Evolutionary conservation across 139 green algal genomes (phyloP), one percentile per base, ranked within the genome.

Genomic region (Spirogloea muscicola): DNA sequence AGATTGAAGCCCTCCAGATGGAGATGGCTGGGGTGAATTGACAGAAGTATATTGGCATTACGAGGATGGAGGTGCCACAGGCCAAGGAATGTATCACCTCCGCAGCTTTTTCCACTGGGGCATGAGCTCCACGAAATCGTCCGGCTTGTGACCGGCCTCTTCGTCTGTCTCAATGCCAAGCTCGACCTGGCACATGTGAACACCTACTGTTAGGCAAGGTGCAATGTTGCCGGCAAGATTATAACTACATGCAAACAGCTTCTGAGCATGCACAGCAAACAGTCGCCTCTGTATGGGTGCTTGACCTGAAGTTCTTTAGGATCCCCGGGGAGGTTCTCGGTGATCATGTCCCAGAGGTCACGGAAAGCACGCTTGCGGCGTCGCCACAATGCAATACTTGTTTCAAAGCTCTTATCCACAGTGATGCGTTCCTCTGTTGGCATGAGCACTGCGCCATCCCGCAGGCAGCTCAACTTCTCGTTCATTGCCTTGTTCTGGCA

Each of bases 301-400:
- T 76, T 74, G 76, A 51, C 16, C 18, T 74, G n/a, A 78, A 83
- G 7, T 78, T 27, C n/a, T 10, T 67, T 74, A 10, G 46, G 67
- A 10, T 78, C 34, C 16, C 84, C 84, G 7, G 29, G n/a, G 9
- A 78, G n/a, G 46, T 57, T 68, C 84, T 78, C 69, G 7, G 70
- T 70, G 68, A 78, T 83, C 10, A n/a, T 66, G 21, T 69, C 68
- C 68, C 34, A 82, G 10, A 78, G 25, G 69, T 78, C 69, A 9
- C 84, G 83, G 69, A 78, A 82, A 13, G 84, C 72, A 18, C 69
- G 69, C 33, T 78, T 78, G 61, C 69, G 68, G 69, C 84, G 25
- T 21, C 29, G 36, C 71, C 69, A 82, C 7, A 31, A 36, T 36
- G 34, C 40, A 72, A 78, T 9, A n/a, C n/a, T n/a, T n/a, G n/a